Evolutionary conservation across 2,329 filamentous ascomycete species (phyloP).

Genomic region (Colletotrichum incanum): DNA sequence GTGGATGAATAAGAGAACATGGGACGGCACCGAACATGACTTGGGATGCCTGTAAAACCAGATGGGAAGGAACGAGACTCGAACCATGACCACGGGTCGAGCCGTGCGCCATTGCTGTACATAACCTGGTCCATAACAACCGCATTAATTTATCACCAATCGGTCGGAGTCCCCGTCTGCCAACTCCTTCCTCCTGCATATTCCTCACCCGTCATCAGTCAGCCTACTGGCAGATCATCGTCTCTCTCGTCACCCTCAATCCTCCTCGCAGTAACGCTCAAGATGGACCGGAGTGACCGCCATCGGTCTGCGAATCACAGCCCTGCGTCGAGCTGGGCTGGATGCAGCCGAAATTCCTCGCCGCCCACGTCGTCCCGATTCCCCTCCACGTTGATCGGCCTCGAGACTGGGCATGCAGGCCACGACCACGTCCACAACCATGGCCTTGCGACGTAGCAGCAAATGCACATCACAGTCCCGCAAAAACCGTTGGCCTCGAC

Average conservation of each 20-base stretch:
- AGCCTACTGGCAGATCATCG: neutral
- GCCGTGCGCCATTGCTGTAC: neutral
- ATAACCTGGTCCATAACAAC: neutral
- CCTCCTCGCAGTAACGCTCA: neutral
- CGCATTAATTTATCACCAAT: slow-evolving; percentile 1
- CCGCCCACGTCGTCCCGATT: neutral
- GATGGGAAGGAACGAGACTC: neutral
- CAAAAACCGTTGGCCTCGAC: slow-evolving; percentile 20
- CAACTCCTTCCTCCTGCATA: slow-evolving; percentile 24
- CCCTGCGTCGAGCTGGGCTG: neutral
- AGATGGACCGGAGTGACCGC: neutral
- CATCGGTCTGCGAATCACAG: neutral
- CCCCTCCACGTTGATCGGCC: slow-evolving; percentile 6
- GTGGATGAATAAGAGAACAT: neutral
- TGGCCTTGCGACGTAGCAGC: slow-evolving; percentile 10
- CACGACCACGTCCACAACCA: neutral
- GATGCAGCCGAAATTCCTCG: slow-evolving; percentile 1
- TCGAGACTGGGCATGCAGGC: slow-evolving; percentile 9
- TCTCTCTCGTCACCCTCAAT: neutral
- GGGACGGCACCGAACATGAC: neutral
- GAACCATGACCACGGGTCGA: neutral
- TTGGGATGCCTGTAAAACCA: neutral
- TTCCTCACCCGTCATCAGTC: slow-evolving; percentile 4
- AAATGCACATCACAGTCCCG: slow-evolving; percentile 31
- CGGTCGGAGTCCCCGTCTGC: slow-evolving; percentile 28